Evolutionary conservation across 805 yeast genomes (phyloP).

Genomic region (Myxozyma sirexii): DNA sequence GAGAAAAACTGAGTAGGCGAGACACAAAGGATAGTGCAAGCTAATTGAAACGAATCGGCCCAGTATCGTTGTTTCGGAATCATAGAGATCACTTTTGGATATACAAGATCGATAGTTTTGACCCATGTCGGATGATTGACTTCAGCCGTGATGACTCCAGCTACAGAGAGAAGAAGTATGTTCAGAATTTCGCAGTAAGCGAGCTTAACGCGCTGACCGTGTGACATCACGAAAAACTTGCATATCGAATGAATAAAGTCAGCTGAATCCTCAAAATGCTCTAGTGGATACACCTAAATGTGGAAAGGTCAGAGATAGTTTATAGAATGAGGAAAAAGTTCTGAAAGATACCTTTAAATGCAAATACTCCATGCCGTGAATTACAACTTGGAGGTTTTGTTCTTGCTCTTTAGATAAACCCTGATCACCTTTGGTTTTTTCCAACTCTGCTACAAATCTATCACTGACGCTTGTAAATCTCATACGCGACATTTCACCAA

Average conservation of each 20-base stretch:
- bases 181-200: constrained; percentile 87
- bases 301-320: neutral
- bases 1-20: constrained; percentile 77
- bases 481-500: constrained; percentile 88
- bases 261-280: constrained; percentile 88
- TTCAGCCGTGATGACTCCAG: constrained; percentile 87
- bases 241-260: constrained; percentile 84
- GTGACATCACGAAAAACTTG: constrained; percentile 72
- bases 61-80: constrained; percentile 56
- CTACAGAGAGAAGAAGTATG: constrained; percentile 74
- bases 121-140: constrained; percentile 96
- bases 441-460: constrained; percentile 88
- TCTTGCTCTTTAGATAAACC: constrained; percentile 50
- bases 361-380: constrained; percentile 89
- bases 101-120: constrained; percentile 69
- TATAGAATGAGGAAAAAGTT: neutral
- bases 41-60: constrained; percentile 66
- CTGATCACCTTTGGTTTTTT: constrained; percentile 52
- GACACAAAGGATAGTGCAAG: constrained; percentile 75
- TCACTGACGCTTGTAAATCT: constrained; percentile 88
- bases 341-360: constrained; percentile 51
- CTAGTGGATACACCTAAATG: constrained; percentile 71
- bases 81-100: constrained; percentile 52
- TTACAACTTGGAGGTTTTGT: constrained; percentile 68
- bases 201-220: constrained; percentile 62